Base-by-base conservation (phyloP, 495 filamentous ascomycete species). In the Emericellopsis terricola region DNA sequence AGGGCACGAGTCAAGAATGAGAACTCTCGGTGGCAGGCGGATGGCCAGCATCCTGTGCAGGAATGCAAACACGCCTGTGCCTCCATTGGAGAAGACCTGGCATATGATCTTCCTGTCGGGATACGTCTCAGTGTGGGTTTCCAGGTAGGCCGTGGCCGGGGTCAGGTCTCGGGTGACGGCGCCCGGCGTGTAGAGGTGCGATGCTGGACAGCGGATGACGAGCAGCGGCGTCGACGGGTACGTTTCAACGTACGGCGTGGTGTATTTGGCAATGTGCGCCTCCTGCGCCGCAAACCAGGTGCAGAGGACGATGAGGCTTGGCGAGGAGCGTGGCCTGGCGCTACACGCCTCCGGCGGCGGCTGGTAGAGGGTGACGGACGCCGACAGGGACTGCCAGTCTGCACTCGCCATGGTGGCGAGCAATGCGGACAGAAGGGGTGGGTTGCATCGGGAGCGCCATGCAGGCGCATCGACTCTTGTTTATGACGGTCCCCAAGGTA, bases 21-120 rank as follows among this genome's bases (percentile, higher is more conserved):
- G 39, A 1, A 42, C 21, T 39, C 64, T 51, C 1, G 36, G 19
- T 0, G 59, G 59, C 28, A n/a, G n/a, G n/a, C n/a, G n/a, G n/a
- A n/a, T n/a, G n/a, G n/a, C n/a, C n/a, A n/a, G n/a, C n/a, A n/a
- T n/a, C n/a, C n/a, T n/a, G n/a, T n/a, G n/a, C n/a, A 39, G 13
- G 5, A 11, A 10, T 0, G 31, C 16, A 3, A 19, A 15, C 3
- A 29, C 42, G n/a, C 40, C 20, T 16, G 44, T 41, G 13, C 62
- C 62, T 33, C 60, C 62, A 47, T 62, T 63, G 29, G 59, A 63
- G 39, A 55, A 61, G 29, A 51, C 23, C 41, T 66, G 60, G 38
- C 57, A 41, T 3, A 60, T 40, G 5, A 64, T 41, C 14, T 8
- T 31, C 7, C 19, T 24, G 20, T 28, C 2, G 17, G 11, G 18